phyloP scores from a whole-genome alignment of 2,329 filamentous ascomycete genomes.

The Onygenales sp. region DNA sequence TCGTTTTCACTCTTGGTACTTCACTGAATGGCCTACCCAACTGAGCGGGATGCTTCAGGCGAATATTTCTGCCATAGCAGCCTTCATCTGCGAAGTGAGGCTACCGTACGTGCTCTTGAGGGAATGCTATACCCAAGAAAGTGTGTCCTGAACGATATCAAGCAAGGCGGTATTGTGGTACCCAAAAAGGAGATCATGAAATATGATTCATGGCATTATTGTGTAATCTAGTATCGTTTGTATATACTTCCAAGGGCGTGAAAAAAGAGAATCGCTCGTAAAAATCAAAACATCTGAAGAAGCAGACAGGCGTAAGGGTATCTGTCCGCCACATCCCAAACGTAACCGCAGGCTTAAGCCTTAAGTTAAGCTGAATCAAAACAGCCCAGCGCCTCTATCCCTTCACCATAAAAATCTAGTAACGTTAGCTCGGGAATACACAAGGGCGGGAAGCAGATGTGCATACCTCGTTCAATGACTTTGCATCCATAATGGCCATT shows the following conservation, averaged over 20 bases:
- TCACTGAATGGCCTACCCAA: too few relatives aligned
- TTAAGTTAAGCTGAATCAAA: too few relatives aligned
- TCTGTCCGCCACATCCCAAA: too few relatives aligned
- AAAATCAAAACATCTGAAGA: background rate
- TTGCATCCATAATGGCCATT: slow-evolving; percentile 68
- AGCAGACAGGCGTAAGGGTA: background rate
- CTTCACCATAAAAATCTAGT: slow-evolving; percentile 29
- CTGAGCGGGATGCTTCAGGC: too few relatives aligned
- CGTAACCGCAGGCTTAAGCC: too few relatives aligned
- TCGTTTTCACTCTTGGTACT: too few relatives aligned
- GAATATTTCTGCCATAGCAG: too few relatives aligned
- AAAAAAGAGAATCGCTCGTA: background rate
- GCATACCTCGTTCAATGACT: slow-evolving; percentile 75
- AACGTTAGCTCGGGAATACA: slow-evolving; percentile 1
- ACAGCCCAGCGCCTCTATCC: background rate
- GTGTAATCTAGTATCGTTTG: background rate
- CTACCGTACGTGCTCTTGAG: too few relatives aligned
- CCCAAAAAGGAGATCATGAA: background rate
- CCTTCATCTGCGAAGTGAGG: too few relatives aligned
- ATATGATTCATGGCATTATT: background rate
- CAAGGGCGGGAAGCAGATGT: background rate
- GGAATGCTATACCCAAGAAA: too few relatives aligned
- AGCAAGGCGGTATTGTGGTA: too few relatives aligned
- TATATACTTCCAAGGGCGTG: background rate
- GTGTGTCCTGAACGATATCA: too few relatives aligned